A percentile compares a stretch with the other conserved stretches of the same genome.
Evolutionary conservation across 495 filamentous ascomycete genomes (phyloP).

Genomic region (Penicillium argentinense): DNA sequence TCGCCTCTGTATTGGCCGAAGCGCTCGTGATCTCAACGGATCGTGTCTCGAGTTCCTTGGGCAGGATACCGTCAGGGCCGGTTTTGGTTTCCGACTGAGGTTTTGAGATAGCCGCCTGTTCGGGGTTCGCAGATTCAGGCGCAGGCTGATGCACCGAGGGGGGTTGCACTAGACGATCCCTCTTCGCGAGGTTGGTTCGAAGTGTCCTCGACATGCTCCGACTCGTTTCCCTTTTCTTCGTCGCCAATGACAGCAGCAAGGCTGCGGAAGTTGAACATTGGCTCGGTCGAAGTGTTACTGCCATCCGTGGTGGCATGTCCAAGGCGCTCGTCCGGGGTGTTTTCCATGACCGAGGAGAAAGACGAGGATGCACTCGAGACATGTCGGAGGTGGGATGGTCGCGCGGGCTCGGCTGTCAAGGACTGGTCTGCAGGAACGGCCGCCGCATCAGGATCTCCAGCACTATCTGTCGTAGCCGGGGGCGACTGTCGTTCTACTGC

Average conservation of each 20-base stretch:
- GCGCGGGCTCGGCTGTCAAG: slow-evolving; percentile 36
- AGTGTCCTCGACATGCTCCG: slow-evolving; percentile 47
- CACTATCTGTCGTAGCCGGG: too few relatives aligned
- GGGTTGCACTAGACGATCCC: slow-evolving; percentile 26
- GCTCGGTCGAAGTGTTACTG: slow-evolving; percentile 60
- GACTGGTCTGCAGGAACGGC: slow-evolving; percentile 18
- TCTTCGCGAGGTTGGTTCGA: slow-evolving; percentile 15
- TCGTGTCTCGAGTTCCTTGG: slow-evolving; percentile 41
- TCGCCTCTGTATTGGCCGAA: slow-evolving; percentile 26
- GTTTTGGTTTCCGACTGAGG: slow-evolving; percentile 12
- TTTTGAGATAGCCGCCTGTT: slow-evolving; percentile 7
- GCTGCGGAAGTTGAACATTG: slow-evolving; percentile 90
- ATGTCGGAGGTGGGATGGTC: slow-evolving; percentile 70
- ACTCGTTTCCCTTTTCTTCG: slow-evolving; percentile 52
- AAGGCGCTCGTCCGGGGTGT: slow-evolving; percentile 51
- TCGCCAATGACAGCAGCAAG: slow-evolving; percentile 80
- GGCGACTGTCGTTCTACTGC: slow-evolving; percentile 60
- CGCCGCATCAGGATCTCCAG: slow-evolving; percentile 3
- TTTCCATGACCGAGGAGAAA: slow-evolving; percentile 71
- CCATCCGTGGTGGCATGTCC: slow-evolving; percentile 40
- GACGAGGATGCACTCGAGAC: slow-evolving; percentile 83
- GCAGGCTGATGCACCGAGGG: slow-evolving; percentile 20
- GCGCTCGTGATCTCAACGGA: slow-evolving; percentile 38
- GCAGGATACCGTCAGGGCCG: slow-evolving; percentile 13
- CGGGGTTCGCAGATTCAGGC: slow-evolving; percentile 5